Evolutionary conservation across 768 basidiomycete species (phyloP).

Genomic region (Butyriboletus loyo): DNA sequence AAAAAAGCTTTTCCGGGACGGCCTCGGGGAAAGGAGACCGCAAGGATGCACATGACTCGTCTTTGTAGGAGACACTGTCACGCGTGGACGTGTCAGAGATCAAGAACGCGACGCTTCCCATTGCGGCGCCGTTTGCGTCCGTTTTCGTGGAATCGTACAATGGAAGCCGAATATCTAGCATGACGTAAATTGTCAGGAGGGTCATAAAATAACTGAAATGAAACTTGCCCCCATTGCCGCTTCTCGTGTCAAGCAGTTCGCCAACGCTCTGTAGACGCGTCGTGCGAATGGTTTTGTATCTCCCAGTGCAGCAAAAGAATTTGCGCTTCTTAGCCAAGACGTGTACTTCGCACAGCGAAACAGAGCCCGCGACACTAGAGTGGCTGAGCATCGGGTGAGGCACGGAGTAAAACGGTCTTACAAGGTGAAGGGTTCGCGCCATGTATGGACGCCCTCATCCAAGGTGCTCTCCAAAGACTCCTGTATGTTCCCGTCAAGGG

Average conservation of each 20-base stretch:
- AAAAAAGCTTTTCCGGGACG: slow-evolving; percentile 20
- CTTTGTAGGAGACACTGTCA: slow-evolving; percentile 18
- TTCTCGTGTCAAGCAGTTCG: slow-evolving; percentile 28
- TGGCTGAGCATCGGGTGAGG: slow-evolving; percentile 8
- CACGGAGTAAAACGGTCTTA: slow-evolving; percentile 6
- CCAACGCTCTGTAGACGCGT: slow-evolving; percentile 25
- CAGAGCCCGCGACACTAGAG: slow-evolving; percentile 14
- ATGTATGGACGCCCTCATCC: slow-evolving; percentile 24
- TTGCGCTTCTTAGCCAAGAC: slow-evolving; percentile 26
- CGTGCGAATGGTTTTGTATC: slow-evolving; percentile 28
- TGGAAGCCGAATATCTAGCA: slow-evolving; percentile 29
- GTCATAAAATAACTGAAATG: slow-evolving; percentile 31
- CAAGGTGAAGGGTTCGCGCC: slow-evolving; percentile 31
- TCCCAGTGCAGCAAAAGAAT: slow-evolving; percentile 27
- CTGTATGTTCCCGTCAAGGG: slow-evolving; percentile 28
- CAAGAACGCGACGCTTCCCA: slow-evolving; percentile 28
- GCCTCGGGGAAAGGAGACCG: slow-evolving; percentile 19
- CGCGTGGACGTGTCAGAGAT: slow-evolving; percentile 21
- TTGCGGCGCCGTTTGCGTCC: slow-evolving; percentile 25
- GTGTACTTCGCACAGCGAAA: slow-evolving; percentile 29
- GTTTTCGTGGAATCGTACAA: slow-evolving; percentile 31
- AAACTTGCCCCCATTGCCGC: slow-evolving; percentile 26
- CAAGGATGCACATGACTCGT: slow-evolving; percentile 11
- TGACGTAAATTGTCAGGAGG: slow-evolving; percentile 30
- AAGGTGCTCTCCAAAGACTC: slow-evolving; percentile 28